These are phyloP conservation scores for Epichloe coenophiala DNA, from an alignment of 2,329 filamentous ascomycete genomes.

Conservation along the genomic window DNA sequence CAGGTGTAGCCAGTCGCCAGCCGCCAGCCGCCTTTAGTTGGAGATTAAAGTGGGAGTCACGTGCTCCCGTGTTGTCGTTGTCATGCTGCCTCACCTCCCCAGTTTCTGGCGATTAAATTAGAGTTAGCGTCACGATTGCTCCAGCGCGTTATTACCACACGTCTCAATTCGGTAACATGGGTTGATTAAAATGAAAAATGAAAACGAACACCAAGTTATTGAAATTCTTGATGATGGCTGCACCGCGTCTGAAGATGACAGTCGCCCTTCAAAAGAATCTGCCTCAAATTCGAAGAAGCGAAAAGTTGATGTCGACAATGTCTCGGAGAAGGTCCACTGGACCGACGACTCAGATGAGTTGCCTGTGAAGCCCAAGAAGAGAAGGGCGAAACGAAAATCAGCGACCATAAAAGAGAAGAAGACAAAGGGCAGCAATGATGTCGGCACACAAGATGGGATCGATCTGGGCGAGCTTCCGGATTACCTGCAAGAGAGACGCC, in stretches of 20 bases:
- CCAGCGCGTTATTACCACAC: not conserved
- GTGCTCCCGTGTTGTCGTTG: not conserved
- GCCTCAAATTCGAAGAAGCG: conserved; percentile 18
- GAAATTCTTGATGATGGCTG: conserved; percentile 15
- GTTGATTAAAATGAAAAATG: conserved; percentile 2
- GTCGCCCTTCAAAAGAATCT: conserved; percentile 2
- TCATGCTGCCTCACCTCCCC: too few relatives aligned
- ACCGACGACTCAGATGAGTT: conserved; percentile 46
- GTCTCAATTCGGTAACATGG: not conserved
- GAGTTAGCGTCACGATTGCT: not conserved
- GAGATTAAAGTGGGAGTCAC: not conserved
- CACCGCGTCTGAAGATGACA: conserved; percentile 10
- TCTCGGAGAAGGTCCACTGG: conserved; percentile 35
- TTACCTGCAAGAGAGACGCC: conserved; percentile 56
- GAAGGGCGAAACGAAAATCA: conserved; percentile 16
- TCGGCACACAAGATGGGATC: conserved; percentile 27
- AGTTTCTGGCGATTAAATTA: too few relatives aligned
- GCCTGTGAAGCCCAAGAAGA: conserved; percentile 40
- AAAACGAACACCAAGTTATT: conserved; percentile 8
- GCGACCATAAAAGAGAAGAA: conserved; percentile 13
- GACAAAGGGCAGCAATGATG: conserved; percentile 14
- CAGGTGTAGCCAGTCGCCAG: too few relatives aligned
- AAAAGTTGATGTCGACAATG: conserved; percentile 20
- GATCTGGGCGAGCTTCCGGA: conserved; percentile 52
- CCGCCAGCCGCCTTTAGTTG: not conserved